Conservation (phyloP, 2,329 filamentous ascomycete species). For the Colletotrichum neosansevieriae region DNA sequence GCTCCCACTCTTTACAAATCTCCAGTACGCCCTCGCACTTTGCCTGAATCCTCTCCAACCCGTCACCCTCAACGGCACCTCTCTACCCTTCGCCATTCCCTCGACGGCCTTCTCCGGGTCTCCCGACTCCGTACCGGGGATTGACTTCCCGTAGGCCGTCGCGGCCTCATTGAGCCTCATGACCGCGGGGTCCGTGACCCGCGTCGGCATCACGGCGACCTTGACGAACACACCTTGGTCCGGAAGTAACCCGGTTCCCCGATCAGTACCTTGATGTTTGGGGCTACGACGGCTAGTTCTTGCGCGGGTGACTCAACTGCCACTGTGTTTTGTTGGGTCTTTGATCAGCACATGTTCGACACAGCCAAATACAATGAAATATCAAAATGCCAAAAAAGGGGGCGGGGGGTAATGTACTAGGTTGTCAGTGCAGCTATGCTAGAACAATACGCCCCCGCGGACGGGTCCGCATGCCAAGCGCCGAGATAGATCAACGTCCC, state of each 20-base stretch:
- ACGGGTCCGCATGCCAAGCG: conserved; percentile 49
- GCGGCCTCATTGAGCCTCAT: not conserved
- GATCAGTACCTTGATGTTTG: conserved; percentile 51
- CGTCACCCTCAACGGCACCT: conserved; percentile 62
- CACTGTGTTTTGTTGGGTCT: not conserved
- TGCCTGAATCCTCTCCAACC: conserved; percentile 58
- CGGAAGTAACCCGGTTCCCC: conserved; percentile 61
- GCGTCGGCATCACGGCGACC: not conserved
- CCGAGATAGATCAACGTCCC: conserved; percentile 52
- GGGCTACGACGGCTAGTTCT: conserved; percentile 43
- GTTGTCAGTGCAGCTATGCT: conserved; percentile 50
- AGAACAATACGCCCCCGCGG: conserved; percentile 48
- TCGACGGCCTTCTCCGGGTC: conserved; percentile 63
- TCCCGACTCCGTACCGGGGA: conserved; percentile 52
- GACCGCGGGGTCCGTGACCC: not conserved
- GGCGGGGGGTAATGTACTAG: conserved; percentile 34
- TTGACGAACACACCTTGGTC: conserved; percentile 45
- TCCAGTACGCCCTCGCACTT: conserved; percentile 64
- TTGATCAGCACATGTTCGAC: too few relatives aligned
- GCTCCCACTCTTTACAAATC: conserved; percentile 62
- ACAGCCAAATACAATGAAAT: too few relatives aligned
- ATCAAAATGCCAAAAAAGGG: too few relatives aligned
- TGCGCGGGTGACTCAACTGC: conserved; percentile 50
- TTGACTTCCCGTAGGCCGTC: not conserved
- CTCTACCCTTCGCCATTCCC: conserved; percentile 46